A percentile compares a stretch with the other conserved stretches of the same genome.
Evolutionary conservation across 2,329 filamentous ascomycete genomes (phyloP).

Genomic region (Sporothrix inflata): DNA sequence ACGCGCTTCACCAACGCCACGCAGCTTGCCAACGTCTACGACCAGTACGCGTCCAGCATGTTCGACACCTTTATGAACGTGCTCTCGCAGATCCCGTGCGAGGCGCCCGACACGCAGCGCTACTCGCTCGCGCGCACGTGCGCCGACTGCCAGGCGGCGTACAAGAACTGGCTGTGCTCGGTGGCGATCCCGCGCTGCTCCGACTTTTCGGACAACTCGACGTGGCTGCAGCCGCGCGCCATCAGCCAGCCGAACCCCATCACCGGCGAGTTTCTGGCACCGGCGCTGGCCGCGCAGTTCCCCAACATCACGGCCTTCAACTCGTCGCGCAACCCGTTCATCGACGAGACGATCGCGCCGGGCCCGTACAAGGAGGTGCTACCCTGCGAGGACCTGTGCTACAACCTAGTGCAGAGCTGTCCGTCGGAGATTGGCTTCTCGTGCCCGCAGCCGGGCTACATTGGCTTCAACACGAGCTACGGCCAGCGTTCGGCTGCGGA

Average conservation of each 20-base stretch:
- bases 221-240: conserved; percentile 70
- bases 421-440: conserved; percentile 74
- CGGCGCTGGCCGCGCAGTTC: conserved; percentile 39
- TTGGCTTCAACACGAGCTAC: conserved; percentile 54
- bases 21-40: conserved; percentile 73
- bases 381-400: conserved; percentile 87
- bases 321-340: conserved; percentile 68
- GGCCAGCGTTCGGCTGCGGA: conserved; percentile 38
- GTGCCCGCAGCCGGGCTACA: conserved; percentile 62
- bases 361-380: conserved; percentile 94
- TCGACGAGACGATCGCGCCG: conserved; percentile 72
- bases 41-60: conserved; percentile 68
- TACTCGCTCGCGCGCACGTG: conserved; percentile 84
- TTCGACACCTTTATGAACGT: conserved; percentile 81
- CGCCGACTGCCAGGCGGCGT: conserved; percentile 73
- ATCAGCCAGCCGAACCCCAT: conserved; percentile 72
- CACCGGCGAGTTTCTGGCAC: conserved; percentile 56
- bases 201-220: conserved; percentile 64
- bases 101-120: conserved; percentile 69
- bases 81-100: conserved; percentile 82
- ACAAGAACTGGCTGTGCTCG: conserved; percentile 94
- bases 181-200: conserved; percentile 91
- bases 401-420: conserved; percentile 81
- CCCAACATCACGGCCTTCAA: conserved; percentile 49
- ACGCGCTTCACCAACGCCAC: conserved; percentile 61